phyloP scores from a whole-genome alignment of 805 yeast genomes.

The Candida michaelii region DNA sequence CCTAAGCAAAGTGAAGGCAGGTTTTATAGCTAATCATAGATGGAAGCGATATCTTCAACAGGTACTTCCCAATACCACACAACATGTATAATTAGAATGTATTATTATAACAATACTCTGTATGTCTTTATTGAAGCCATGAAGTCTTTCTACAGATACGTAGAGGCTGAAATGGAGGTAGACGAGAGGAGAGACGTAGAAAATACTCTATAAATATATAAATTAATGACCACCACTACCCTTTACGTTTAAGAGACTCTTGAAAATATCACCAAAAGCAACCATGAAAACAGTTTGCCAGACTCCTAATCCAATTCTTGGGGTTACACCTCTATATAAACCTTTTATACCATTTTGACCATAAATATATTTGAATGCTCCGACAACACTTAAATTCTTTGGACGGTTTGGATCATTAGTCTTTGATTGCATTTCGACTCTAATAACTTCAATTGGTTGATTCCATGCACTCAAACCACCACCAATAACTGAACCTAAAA shows the following conservation, averaged over 20 bases:
- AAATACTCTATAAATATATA: conserved; percentile 7
- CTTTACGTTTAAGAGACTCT: conserved; percentile 41
- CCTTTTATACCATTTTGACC: conserved; percentile 82
- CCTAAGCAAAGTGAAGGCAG: too few species aligned
- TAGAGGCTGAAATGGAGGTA: too few species aligned
- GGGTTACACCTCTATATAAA: conserved; percentile 93
- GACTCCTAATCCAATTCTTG: conserved; percentile 92
- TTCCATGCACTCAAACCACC: conserved; percentile 99
- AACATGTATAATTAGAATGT: too few species aligned
- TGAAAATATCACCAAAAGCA: conserved; percentile 86
- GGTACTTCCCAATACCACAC: too few species aligned
- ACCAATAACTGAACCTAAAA: conserved; percentile 83
- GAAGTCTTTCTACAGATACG: too few species aligned
- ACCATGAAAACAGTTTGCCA: conserved; percentile 99
- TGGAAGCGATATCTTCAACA: too few species aligned
- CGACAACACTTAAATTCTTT: conserved; percentile 74
- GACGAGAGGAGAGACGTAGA: too few species aligned
- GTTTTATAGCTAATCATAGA: too few species aligned
- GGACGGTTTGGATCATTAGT: conserved; percentile 96
- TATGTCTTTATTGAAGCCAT: too few species aligned
- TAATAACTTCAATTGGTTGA: conserved; percentile 96
- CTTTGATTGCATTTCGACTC: conserved; percentile 97
- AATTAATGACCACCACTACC: conserved; percentile 33
- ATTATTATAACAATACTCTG: too few species aligned
- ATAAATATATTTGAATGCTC: conserved; percentile 82